Evolutionary conservation across 441 rosid species (phyloP).

Genomic region (Pelargonium cotyledonis): DNA sequence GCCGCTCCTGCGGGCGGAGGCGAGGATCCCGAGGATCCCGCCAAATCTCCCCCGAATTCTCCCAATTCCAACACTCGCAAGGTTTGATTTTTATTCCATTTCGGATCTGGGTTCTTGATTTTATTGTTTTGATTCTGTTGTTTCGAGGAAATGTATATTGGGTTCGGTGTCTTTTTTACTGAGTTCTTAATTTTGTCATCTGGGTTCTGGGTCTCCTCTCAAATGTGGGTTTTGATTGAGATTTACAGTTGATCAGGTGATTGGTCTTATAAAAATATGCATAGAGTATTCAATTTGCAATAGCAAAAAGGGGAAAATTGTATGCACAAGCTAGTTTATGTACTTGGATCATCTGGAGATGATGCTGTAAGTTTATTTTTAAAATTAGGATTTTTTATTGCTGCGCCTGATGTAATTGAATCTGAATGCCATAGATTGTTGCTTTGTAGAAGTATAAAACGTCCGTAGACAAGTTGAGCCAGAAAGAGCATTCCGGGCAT

Average conservation of each 20-base stretch:
- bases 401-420: not conserved
- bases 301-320: too few relatives aligned
- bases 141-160: not conserved
- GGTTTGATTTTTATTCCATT: slow-evolving; percentile 24
- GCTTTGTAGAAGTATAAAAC: not conserved
- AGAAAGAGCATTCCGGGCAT: too few relatives aligned
- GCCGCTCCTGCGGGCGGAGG: slow-evolving; percentile 15
- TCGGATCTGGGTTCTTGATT: slow-evolving; percentile 1
- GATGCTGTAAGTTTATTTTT: not conserved
- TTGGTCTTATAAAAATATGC: not conserved
- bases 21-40: slow-evolving; percentile 58
- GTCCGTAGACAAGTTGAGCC: not conserved
- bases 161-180: not conserved
- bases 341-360: not conserved
- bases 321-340: not conserved
- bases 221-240: not conserved
- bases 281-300: not conserved
- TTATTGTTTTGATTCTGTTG: not conserved
- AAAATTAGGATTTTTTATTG: not conserved
- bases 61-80: slow-evolving; percentile 58
- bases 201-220: not conserved
- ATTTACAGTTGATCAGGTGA: not conserved
- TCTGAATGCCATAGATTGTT: not conserved
- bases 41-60: slow-evolving; percentile 45
- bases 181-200: not conserved